phyloP scores from a whole-genome alignment of 345 rosid species.

The Rhodamnia rubescens region DNA sequence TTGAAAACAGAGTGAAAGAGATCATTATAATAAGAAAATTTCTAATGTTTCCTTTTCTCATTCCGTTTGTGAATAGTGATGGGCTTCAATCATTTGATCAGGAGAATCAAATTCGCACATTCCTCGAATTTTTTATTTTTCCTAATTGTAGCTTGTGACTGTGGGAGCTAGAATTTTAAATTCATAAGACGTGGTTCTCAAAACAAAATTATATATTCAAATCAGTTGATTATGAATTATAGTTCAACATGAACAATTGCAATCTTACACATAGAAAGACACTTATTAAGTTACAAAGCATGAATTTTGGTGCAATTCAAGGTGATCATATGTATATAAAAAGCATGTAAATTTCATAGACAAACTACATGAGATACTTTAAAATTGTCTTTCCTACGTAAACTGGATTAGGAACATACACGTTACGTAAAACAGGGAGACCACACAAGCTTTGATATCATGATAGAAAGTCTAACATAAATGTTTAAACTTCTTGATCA shows the following conservation, averaged over 20 bases:
- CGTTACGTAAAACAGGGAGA: accelerated
- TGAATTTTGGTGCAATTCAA: not conserved
- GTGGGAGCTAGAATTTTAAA: no score
- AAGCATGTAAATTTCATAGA: not conserved
- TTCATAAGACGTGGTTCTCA: not conserved
- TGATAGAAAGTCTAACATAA: no score
- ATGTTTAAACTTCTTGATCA: no score
- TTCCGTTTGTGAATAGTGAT: not conserved
- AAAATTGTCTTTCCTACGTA: not conserved
- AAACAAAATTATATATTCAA: not conserved
- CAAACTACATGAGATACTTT: no score
- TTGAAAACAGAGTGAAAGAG: no score
- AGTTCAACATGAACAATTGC: not conserved
- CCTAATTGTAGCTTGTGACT: not conserved
- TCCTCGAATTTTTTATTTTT: not conserved
- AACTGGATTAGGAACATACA: not conserved
- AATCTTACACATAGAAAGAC: not conserved
- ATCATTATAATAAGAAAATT: not conserved
- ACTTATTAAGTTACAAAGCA: not conserved
- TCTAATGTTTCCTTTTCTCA: not conserved
- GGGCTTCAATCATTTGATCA: not conserved
- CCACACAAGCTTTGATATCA: no score
- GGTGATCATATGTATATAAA: not conserved
- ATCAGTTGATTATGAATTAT: not conserved
- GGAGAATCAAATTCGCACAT: not conserved